Evolutionary conservation across 2,329 filamentous ascomycete species (phyloP), one percentile per base, ranked within the genome.

Genomic region (Westerdykella sp.): DNA sequence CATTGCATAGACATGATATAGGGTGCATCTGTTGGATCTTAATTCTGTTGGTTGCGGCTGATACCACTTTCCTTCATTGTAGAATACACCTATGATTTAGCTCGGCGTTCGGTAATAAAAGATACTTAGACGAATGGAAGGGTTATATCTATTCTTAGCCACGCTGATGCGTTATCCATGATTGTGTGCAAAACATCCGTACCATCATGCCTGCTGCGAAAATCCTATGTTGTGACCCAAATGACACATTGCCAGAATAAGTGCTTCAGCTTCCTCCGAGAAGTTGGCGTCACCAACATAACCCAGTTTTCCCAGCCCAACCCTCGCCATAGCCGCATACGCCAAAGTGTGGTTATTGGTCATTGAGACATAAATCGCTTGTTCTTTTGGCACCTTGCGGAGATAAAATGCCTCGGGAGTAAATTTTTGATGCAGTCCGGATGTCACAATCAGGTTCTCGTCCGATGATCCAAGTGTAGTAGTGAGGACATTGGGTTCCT

Each of bases 241-340:
- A 40, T 56, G 51, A 32, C 55, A 59, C 59, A 62, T 62, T 6
- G 55, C 52, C 21, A 62, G 31, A 10, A 60, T 53, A 18, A 58
- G 22, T 14, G 48, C 37, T 39, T 60, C 54, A 1, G 51, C 43
- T 39, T 54, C 54, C 30, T 58, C 56, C 9, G 46, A 49, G 31
- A 49, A 54, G 21, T 54, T 53, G 11, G 50, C 40, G 28, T 60
- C 56, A n/a, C 57, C 57, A 47, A 61, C 48, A 41, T 54, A 60
- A 1, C 59, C 57, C 12, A 59, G 32, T 40, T 52, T 57, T 4
- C 57, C 57, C 7, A 53, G 39, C 12, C 52, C 57, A 15, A 59
- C 48, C 31, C 51, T 48, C 31, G 39, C 47, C 34, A 49, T 56
- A 4, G 59, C 53, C 12, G 55, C 53, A 39, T 55, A 59, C 7